phyloP scores from a whole-genome alignment of 164 flowering plant genomes.

The Sedum album region DNA sequence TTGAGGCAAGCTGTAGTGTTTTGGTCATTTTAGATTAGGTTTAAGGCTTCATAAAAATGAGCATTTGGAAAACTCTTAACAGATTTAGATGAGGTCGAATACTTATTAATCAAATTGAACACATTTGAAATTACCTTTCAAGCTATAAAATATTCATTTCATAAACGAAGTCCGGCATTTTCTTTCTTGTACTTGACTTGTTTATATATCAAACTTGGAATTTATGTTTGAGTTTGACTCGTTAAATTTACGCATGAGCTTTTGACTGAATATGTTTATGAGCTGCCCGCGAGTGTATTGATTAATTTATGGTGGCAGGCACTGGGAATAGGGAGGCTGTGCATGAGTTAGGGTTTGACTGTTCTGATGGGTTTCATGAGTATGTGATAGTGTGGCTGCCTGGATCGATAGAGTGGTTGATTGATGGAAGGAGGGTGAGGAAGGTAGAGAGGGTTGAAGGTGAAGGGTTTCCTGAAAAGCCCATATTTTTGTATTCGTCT shows the following conservation, averaged over 20 bases:
- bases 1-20: no score
- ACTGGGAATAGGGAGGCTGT: slow-evolving; percentile 34
- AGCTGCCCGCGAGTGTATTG: not conserved
- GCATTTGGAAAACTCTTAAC: no score
- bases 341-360: slow-evolving; percentile 42
- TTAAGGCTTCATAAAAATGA: no score
- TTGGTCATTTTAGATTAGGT: no score
- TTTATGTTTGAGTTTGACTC: not conserved
- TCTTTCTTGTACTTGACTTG: not conserved
- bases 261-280: no score
- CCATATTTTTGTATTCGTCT: slow-evolving; percentile 50
- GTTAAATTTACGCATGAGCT: no score
- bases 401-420: slow-evolving; percentile 35
- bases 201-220: not conserved
- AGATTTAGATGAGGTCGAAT: no score
- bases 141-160: no score
- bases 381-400: slow-evolving; percentile 41
- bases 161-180: no score
- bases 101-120: no score
- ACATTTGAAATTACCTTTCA: no score
- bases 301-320: slow-evolving; percentile 11
- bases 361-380: slow-evolving; percentile 44
- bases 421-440: slow-evolving; percentile 41
- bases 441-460: slow-evolving; percentile 28
- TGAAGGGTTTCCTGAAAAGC: slow-evolving; percentile 34